These are phyloP conservation scores for Penicillium hesseltinei DNA, from an alignment of 2,329 filamentous ascomycete species.

Conservation along the genomic window DNA sequence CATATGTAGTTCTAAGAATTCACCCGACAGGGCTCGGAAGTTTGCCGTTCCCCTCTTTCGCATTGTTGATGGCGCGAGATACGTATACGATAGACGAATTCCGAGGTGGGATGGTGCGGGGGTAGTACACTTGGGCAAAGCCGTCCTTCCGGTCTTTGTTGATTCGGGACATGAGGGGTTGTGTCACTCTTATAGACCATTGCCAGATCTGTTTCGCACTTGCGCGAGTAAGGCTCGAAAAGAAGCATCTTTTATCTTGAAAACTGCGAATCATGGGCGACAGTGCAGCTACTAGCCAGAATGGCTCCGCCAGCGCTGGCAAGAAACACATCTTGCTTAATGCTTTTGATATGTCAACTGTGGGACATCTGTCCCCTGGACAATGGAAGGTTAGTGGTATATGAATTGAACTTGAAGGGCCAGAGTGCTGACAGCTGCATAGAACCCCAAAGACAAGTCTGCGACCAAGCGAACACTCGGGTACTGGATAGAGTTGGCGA, in stretches of 20 bases:
- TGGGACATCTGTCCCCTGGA: slow-evolving; percentile 63
- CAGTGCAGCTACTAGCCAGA: slow-evolving; percentile 4
- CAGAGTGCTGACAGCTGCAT: slow-evolving; percentile 3
- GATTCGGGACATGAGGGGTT: neutral
- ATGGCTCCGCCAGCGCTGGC: slow-evolving; percentile 18
- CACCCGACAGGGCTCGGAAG: neutral
- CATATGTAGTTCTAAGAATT: neutral
- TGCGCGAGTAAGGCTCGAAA: neutral
- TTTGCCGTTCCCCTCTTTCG: slow-evolving; percentile 1
- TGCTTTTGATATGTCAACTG: slow-evolving; percentile 65
- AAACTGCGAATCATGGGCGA: slow-evolving; percentile 15
- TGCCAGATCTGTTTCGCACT: neutral
- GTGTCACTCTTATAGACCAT: neutral
- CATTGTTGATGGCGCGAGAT: slow-evolving; percentile 15
- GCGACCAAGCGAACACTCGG: slow-evolving; percentile 59
- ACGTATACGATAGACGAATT: slow-evolving; percentile 8
- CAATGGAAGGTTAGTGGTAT: slow-evolving; percentile 59
- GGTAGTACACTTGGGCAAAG: neutral
- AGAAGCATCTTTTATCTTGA: neutral
- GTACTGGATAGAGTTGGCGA: slow-evolving; percentile 65
- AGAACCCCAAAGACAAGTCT: slow-evolving; percentile 62
- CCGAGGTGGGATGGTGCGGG: neutral
- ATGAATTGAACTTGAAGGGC: neutral
- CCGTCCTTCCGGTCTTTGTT: neutral
- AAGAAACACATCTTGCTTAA: slow-evolving; percentile 61